Conservation (phyloP, 768 basidiomycete species). For the Kwoniella bestiolae region DNA sequence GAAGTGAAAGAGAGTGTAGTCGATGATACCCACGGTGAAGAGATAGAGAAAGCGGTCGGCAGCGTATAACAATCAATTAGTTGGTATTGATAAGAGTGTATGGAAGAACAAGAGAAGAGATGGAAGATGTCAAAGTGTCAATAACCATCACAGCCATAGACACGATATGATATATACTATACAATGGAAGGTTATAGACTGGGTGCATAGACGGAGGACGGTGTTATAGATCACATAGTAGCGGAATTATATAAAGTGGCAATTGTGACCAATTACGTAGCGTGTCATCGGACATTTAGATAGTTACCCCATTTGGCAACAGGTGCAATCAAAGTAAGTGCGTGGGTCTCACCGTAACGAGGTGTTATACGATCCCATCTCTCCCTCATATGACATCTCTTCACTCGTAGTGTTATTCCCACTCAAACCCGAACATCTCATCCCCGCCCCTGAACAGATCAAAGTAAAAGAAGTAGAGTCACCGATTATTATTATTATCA, state of each 20-base stretch:
- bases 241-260: constrained; percentile 3
- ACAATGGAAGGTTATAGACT: not conserved
- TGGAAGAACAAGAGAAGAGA: not conserved
- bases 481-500: not conserved
- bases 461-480: not conserved
- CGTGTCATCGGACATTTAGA: not conserved
- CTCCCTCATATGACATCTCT: not conserved
- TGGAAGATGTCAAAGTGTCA: not conserved
- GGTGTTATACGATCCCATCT: too few relatives aligned
- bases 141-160: not conserved
- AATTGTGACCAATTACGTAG: not conserved
- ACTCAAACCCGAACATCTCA: not conserved
- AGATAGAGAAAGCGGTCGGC: not conserved
- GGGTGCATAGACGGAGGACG: not conserved
- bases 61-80: not conserved
- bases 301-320: not conserved
- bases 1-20: constrained; percentile 8
- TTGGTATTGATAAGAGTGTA: not conserved
- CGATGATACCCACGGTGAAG: constrained; percentile 31
- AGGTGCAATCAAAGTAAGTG: too few relatives aligned
- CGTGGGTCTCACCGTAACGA: too few relatives aligned
- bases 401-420: not conserved
- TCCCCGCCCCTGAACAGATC: constrained; percentile 7
- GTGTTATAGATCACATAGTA: not conserved
- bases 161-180: not conserved